Conservation (phyloP, 768 basidiomycete species). For the Hemileccinum impolitum region DNA sequence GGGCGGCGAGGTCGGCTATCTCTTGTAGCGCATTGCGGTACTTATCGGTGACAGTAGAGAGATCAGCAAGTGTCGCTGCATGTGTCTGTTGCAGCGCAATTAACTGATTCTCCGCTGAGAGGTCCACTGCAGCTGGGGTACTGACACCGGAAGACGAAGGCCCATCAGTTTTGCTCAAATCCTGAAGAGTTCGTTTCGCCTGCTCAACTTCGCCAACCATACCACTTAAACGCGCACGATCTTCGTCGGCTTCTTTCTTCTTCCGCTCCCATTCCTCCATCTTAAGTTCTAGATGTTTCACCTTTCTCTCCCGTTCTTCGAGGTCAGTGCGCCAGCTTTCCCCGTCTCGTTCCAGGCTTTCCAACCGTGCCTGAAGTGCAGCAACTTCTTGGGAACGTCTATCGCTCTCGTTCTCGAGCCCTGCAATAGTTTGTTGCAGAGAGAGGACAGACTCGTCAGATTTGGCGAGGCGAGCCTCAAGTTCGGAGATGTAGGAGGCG, state of each 20-base stretch:
- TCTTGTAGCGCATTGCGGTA: slow-evolving; percentile 88
- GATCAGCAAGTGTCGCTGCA: slow-evolving; percentile 72
- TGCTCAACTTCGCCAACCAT: slow-evolving; percentile 69
- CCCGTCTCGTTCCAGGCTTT: slow-evolving; percentile 65
- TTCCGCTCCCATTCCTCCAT: slow-evolving; percentile 77
- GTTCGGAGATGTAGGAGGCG: slow-evolving; percentile 76
- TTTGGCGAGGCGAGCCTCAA: slow-evolving; percentile 76
- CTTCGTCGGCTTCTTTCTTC: slow-evolving; percentile 63
- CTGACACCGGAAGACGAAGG: slow-evolving; percentile 29
- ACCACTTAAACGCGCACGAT: slow-evolving; percentile 60
- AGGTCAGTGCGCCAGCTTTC: slow-evolving; percentile 83
- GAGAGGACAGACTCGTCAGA: slow-evolving; percentile 73
- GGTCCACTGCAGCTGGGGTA: slow-evolving; percentile 34
- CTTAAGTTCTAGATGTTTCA: slow-evolving; percentile 73
- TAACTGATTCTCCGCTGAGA: slow-evolving; percentile 57
- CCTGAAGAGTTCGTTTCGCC: slow-evolving; percentile 66
- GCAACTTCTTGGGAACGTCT: slow-evolving; percentile 70
- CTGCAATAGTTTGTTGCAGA: slow-evolving; percentile 69
- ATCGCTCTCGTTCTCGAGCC: slow-evolving; percentile 73
- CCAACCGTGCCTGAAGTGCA: slow-evolving; percentile 66
- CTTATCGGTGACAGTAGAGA: slow-evolving; percentile 74
- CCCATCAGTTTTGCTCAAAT: slow-evolving; percentile 30
- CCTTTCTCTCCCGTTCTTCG: slow-evolving; percentile 74
- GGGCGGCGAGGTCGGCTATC: slow-evolving; percentile 90
- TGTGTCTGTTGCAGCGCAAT: slow-evolving; percentile 78